These are phyloP conservation scores for Bauhinia variegata DNA, from an alignment of 306 rosid genomes.

Conservation along the genomic window DNA sequence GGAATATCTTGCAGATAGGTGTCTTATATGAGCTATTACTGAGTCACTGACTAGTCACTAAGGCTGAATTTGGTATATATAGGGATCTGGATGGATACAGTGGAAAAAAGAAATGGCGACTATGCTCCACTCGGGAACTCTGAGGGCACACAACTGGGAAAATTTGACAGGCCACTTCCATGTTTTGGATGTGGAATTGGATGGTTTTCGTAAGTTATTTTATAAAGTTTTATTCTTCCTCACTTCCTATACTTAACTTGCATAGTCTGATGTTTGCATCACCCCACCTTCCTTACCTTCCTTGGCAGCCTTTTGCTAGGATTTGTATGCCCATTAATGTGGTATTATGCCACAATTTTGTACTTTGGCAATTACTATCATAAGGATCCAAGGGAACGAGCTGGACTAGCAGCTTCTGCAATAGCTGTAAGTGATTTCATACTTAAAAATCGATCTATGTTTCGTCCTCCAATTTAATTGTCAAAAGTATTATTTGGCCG, in stretches of 20 bases:
- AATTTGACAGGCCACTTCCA: conserved; percentile 62
- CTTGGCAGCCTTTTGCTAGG: conserved; percentile 78
- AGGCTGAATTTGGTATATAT: conserved; percentile 37
- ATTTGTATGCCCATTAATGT: conserved; percentile 71
- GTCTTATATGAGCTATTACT: conserved; percentile 15
- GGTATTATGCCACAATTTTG: conserved; percentile 89
- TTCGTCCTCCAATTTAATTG: conserved; percentile 1
- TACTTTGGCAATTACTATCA: conserved; percentile 80
- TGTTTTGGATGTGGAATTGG: conserved; percentile 66
- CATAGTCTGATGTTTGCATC: conserved; percentile 28
- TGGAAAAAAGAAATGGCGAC: conserved; percentile 37
- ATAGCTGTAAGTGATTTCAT: conserved; percentile 61
- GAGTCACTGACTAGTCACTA: conserved; percentile 25
- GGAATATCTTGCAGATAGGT: neutral
- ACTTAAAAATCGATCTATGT: conserved; percentile 13
- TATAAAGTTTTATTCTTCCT: neutral
- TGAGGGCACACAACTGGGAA: conserved; percentile 48
- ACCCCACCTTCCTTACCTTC: conserved; percentile 5
- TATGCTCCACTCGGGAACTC: conserved; percentile 40
- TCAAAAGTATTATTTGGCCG: conserved; percentile 16
- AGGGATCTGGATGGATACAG: conserved; percentile 49
- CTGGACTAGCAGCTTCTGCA: conserved; percentile 95
- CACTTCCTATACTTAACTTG: conserved; percentile 19
- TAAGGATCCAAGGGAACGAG: conserved; percentile 93
- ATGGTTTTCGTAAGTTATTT: conserved; percentile 62